phyloP scores from a whole-genome alignment of 2,329 filamentous ascomycete species.

The Phaeomoniella chlamydospora region DNA sequence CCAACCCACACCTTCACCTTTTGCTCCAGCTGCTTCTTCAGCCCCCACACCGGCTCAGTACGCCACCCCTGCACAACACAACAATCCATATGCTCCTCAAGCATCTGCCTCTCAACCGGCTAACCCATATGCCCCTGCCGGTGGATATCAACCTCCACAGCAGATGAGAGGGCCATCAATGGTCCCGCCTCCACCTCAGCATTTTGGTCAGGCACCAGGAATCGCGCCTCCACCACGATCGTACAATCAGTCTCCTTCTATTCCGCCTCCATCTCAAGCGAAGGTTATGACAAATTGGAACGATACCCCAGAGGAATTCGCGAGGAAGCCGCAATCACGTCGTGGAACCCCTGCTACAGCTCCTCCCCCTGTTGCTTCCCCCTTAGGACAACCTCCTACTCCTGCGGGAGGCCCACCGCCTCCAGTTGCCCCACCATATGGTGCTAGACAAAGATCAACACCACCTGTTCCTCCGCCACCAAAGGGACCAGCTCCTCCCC shows the following conservation, averaged over 20 bases:
- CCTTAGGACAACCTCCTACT: constrained; percentile 52
- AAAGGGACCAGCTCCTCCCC: constrained; percentile 58
- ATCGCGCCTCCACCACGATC: constrained; percentile 50
- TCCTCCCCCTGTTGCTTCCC: constrained; percentile 51
- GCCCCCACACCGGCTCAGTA: constrained; percentile 24
- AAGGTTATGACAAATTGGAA: constrained; percentile 80
- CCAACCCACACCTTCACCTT: constrained; percentile 11
- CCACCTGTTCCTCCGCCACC: constrained; percentile 72
- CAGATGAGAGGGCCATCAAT: constrained; percentile 20
- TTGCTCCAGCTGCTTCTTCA: constrained; percentile 18
- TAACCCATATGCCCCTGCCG: constrained; percentile 19
- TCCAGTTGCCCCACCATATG: constrained; percentile 43
- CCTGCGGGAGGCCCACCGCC: constrained; percentile 32
- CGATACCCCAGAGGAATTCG: constrained; percentile 72
- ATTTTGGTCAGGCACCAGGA: constrained; percentile 31
- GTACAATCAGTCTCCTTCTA: constrained; percentile 49
- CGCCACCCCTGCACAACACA: constrained; percentile 13
- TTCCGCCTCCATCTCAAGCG: constrained; percentile 52
- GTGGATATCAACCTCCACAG: constrained; percentile 44
- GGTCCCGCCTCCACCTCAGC: constrained; percentile 16
- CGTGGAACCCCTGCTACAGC: constrained; percentile 55
- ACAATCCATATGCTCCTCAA: constrained; percentile 38
- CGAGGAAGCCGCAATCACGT: constrained; percentile 56
- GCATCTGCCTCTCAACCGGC: constrained; percentile 14
- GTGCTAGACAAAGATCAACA: constrained; percentile 43